Conservation (phyloP, 106 monocot species). For the Allium fistulosum region DNA sequence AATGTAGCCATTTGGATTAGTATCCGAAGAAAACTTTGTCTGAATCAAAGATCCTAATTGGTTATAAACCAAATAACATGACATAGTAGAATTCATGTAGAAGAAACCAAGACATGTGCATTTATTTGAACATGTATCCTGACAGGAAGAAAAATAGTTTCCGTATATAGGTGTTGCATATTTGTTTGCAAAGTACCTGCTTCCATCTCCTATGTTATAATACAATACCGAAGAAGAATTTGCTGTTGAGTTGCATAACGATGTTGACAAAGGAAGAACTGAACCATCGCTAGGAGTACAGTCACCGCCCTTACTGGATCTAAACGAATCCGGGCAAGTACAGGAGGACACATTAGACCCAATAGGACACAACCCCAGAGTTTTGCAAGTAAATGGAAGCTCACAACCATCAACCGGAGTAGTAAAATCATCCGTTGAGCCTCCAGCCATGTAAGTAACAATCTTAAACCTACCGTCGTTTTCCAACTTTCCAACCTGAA, state of each 20-base stretch:
- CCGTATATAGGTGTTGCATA: constrained; percentile 24
- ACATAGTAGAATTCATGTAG: constrained; percentile 33
- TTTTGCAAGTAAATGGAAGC: constrained; percentile 44
- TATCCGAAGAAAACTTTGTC: background rate
- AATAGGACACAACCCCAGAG: constrained; percentile 41
- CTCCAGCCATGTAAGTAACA: constrained; percentile 10
- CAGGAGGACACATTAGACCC: constrained; percentile 28
- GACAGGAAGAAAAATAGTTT: constrained; percentile 22
- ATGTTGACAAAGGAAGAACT: constrained; percentile 9
- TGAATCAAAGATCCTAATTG: constrained; percentile 42
- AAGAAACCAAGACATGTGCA: constrained; percentile 78
- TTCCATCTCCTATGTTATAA: constrained; percentile 17
- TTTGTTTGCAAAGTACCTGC: constrained; percentile 54
- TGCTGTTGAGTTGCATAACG: constrained; percentile 8
- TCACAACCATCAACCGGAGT: constrained; percentile 52
- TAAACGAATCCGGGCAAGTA: constrained; percentile 44
- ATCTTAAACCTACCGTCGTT: constrained; percentile 35
- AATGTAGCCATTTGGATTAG: constrained; percentile 27
- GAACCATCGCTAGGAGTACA: constrained; percentile 59
- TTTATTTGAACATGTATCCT: constrained; percentile 34
- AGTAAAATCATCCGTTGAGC: constrained; percentile 14
- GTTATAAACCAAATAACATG: constrained; percentile 47
- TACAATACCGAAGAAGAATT: constrained; percentile 15
- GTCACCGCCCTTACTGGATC: constrained; percentile 5
- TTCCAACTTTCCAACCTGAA: constrained; percentile 39